A percentile compares a stretch with the other conserved stretches of the same genome.
phyloP scores from a whole-genome alignment of 495 filamentous ascomycete species.

The Penicilliopsis zonata region DNA sequence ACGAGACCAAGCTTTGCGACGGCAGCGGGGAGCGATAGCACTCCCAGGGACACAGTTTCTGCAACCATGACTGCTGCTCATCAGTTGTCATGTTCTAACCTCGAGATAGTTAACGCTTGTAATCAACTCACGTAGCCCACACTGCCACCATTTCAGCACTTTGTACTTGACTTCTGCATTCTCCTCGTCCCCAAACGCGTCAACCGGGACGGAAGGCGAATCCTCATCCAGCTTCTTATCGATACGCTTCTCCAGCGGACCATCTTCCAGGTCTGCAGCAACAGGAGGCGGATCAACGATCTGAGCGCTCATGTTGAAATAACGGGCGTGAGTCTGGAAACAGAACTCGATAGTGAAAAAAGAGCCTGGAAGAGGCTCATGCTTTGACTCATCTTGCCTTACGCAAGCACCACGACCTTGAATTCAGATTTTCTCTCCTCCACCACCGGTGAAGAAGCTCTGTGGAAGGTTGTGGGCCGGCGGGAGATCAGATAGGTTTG shows the following conservation, averaged over 20 bases:
- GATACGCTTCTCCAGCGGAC: conserved; percentile 2
- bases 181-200: conserved; percentile 31
- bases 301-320: conserved; percentile 7
- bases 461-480: too few relatives aligned
- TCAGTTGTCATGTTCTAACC: background rate
- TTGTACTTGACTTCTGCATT: conserved; percentile 30
- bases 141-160: conserved; percentile 34
- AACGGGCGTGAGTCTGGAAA: too few relatives aligned
- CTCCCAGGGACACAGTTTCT: conserved; percentile 63
- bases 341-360: too few relatives aligned
- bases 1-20: conserved; percentile 55
- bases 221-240: conserved; percentile 4
- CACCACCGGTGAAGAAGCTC: too few relatives aligned
- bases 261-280: conserved; percentile 5
- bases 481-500: too few relatives aligned
- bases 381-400: too few relatives aligned
- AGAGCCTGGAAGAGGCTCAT: too few relatives aligned
- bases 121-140: conserved; percentile 20
- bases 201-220: conserved; percentile 10
- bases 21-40: conserved; percentile 51
- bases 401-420: too few relatives aligned
- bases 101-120: background rate
- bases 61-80: conserved; percentile 46
- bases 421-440: too few relatives aligned
- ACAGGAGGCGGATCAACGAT: conserved; percentile 4